phyloP scores from a whole-genome alignment of 1,284 basidiomycete species.

The Fomitopsis palustris region DNA sequence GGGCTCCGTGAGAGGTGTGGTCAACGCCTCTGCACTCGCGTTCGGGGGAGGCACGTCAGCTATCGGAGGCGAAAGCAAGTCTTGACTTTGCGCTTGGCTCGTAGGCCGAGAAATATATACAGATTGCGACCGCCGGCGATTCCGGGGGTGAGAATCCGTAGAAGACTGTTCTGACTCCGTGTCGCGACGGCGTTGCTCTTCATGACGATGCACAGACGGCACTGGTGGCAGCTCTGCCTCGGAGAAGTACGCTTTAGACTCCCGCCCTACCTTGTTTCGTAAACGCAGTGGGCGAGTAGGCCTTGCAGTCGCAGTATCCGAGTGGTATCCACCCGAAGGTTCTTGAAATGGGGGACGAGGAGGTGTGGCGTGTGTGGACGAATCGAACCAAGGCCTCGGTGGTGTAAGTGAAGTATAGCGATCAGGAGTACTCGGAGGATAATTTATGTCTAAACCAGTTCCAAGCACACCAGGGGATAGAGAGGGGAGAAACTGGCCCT shows the following conservation, averaged over 20 bases:
- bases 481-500: slow-evolving; percentile 2
- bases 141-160: slow-evolving; percentile 17
- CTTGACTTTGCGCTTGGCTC: not conserved
- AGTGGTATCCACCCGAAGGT: slow-evolving; percentile 19
- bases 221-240: slow-evolving; percentile 20
- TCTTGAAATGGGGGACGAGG: not conserved
- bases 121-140: slow-evolving; percentile 28
- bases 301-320: slow-evolving; percentile 15
- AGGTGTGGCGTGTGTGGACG: slow-evolving; percentile 3
- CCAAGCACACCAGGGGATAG: not conserved
- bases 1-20: slow-evolving; percentile 1
- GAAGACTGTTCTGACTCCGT: slow-evolving; percentile 8
- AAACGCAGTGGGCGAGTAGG: slow-evolving; percentile 24
- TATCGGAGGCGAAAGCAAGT: not conserved
- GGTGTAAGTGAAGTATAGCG: not conserved
- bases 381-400: slow-evolving; percentile 15
- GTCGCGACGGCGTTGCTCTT: slow-evolving; percentile 10
- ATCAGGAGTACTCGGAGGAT: slow-evolving; percentile 6
- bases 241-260: slow-evolving; percentile 23
- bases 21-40: not conserved
- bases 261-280: slow-evolving; percentile 16
- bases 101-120: slow-evolving; percentile 11
- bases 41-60: not conserved
- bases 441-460: slow-evolving; percentile 4
- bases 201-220: slow-evolving; percentile 10